Evolutionary conservation across 495 filamentous ascomycete species (phyloP).

Genomic region (Penicillium manginii): DNA sequence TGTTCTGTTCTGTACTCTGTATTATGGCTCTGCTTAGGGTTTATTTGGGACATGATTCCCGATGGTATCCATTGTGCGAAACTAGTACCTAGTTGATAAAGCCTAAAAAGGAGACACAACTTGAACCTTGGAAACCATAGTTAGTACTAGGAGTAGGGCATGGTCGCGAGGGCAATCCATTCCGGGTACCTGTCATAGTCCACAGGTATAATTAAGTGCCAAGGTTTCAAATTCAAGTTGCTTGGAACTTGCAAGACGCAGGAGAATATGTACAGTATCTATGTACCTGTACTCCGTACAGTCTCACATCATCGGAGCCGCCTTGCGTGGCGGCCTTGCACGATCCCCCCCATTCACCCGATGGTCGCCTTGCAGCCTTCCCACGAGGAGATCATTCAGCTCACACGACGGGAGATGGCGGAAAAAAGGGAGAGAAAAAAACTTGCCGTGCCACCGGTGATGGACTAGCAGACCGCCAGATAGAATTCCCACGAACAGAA

Average conservation of each 20-base stretch:
- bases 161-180: neutral
- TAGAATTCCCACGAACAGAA: slow-evolving; percentile 4
- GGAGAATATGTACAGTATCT: neutral
- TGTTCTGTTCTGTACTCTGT: slow-evolving; percentile 2
- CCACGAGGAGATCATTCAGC: slow-evolving; percentile 10
- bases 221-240: no score
- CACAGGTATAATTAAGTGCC: neutral
- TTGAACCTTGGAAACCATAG: neutral
- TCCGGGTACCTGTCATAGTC: neutral
- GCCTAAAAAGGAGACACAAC: neutral
- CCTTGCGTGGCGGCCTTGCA: slow-evolving; percentile 8
- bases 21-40: slow-evolving; percentile 20
- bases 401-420: neutral
- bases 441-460: neutral
- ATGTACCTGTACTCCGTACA: neutral
- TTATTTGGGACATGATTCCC: neutral
- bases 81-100: neutral
- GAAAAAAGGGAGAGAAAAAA: neutral
- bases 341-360: slow-evolving; percentile 7
- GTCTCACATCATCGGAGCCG: slow-evolving; percentile 9
- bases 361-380: slow-evolving; percentile 9
- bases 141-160: no score
- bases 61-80: neutral
- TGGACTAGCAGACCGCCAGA: slow-evolving; percentile 1
- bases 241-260: no score